Conservation (phyloP, 2,329 filamentous ascomycete species). For the Pseudogymnoascus pannorum region DNA sequence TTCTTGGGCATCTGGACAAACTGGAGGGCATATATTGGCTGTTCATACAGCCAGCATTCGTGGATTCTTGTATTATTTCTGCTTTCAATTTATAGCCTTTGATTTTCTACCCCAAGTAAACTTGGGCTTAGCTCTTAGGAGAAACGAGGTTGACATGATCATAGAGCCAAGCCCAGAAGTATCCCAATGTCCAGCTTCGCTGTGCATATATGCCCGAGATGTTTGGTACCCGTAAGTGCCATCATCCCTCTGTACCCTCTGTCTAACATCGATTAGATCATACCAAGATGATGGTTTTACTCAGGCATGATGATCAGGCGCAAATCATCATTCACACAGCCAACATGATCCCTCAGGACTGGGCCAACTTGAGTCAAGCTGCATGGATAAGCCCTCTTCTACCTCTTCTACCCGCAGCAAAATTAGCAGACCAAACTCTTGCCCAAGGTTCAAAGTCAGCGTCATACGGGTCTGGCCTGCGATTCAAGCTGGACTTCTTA, state of each 20-base stretch:
- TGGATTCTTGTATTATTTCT: not conserved
- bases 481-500: slow-evolving; percentile 70
- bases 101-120: no score
- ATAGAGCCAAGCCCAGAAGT: slow-evolving; percentile 53
- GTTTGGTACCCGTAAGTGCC: slow-evolving; percentile 74
- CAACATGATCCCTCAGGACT: slow-evolving; percentile 84
- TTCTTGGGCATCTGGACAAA: not conserved
- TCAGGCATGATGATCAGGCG: slow-evolving; percentile 67
- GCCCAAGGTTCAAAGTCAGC: slow-evolving; percentile 13
- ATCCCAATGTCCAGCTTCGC: slow-evolving; percentile 63
- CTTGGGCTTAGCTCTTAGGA: not conserved
- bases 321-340: slow-evolving; percentile 83
- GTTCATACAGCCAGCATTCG: not conserved
- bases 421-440: not conserved
- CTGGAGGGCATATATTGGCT: not conserved
- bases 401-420: slow-evolving; percentile 36
- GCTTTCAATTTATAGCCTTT: no score
- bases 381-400: slow-evolving; percentile 72
- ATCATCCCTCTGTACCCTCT: slow-evolving; percentile 12
- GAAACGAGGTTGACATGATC: not conserved
- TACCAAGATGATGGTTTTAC: slow-evolving; percentile 78
- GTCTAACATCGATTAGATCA: slow-evolving; percentile 24
- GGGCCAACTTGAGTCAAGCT: slow-evolving; percentile 81
- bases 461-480: slow-evolving; percentile 50
- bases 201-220: slow-evolving; percentile 73